Conservation (phyloP, 2,329 filamentous ascomycete genomes). For the Ophiocordyceps camponoti-rufipedis region DNA sequence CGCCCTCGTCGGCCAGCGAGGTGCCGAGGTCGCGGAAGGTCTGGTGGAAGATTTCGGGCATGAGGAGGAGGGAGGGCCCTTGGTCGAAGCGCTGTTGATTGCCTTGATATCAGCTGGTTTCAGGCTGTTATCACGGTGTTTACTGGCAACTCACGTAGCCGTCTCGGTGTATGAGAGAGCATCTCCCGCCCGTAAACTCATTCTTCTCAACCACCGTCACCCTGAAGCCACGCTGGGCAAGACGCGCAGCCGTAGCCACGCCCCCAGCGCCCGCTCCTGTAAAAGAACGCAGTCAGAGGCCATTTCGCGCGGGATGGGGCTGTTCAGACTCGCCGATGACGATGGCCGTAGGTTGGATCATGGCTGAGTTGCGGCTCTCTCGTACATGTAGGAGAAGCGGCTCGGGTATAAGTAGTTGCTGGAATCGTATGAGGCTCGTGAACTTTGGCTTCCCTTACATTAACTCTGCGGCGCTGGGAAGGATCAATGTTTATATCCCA, state of each 20-base stretch:
- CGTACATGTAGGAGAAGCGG: too few species aligned
- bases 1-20: constrained; percentile 30
- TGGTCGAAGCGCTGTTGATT: neutral
- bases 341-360: neutral
- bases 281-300: neutral
- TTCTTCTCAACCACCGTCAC: constrained; percentile 74
- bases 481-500: too few species aligned
- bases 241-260: constrained; percentile 51
- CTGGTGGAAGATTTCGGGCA: neutral
- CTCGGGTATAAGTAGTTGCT: too few species aligned
- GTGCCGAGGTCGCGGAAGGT: too few species aligned
- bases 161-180: constrained; percentile 42
- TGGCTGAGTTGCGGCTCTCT: too few species aligned
- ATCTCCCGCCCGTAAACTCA: constrained; percentile 51
- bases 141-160: constrained; percentile 18
- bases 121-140: too few species aligned
- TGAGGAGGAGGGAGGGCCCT: constrained; percentile 15
- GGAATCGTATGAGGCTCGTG: too few species aligned
- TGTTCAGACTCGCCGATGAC: neutral
- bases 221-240: constrained; percentile 49
- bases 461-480: too few species aligned
- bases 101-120: too few species aligned
- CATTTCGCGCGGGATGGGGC: neutral
- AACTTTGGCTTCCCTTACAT: too few species aligned
- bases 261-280: constrained; percentile 53